Base-by-base conservation (phyloP, 345 rosid genomes). In the Gossypium longicalyx region DNA sequence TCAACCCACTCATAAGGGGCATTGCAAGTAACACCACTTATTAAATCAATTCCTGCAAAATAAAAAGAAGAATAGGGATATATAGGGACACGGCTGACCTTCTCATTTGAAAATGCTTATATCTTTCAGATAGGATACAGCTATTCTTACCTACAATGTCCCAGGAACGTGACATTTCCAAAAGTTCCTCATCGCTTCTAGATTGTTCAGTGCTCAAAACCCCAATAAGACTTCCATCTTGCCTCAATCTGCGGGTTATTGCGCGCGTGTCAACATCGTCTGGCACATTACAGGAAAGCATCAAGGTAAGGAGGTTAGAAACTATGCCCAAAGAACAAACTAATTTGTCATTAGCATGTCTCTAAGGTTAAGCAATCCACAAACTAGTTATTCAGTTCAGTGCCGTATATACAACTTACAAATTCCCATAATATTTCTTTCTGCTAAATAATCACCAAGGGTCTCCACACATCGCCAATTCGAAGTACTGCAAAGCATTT, bases 221-320 rank as follows among this genome's bases (percentile, higher is more conserved):
- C 71, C 99, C 97, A 19, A 89, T 87, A 78, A 96, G 97, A 81
- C 97, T 96, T 79, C 98, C 99, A 71, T 91, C 95, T 86, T 96
- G 89, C 84, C 98, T 90, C 77, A 93, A 81, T 67, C 98, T 86
- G 41, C 93, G 89, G 62, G 98, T 96, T 76, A 96, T 96, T 71
- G 99, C 97, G 72, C 97, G 90, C 1, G 97, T 95, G 76, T 95
- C 98, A 70, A 91, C 91, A 83, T 96, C 98, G 87, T 87, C 98
- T 95, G 80, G 76, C 15, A 71, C 12, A 68, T 38, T 62, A 43
- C 3, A 34, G 47, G 76, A 66, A 47, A 56, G 53, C 56, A 71
- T 15, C 64, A 47, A 10, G 74, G 23, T 41, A 67, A 82, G 61
- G 47, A 71, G 68, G 47, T 65, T 3, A 19, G 53, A 59, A 66